A percentile compares a stretch with the other conserved stretches of the same genome.
These are phyloP conservation scores for Sugiyamaella pinicola DNA, from an alignment of 1,139 yeast species.

Conservation along the genomic window DNA sequence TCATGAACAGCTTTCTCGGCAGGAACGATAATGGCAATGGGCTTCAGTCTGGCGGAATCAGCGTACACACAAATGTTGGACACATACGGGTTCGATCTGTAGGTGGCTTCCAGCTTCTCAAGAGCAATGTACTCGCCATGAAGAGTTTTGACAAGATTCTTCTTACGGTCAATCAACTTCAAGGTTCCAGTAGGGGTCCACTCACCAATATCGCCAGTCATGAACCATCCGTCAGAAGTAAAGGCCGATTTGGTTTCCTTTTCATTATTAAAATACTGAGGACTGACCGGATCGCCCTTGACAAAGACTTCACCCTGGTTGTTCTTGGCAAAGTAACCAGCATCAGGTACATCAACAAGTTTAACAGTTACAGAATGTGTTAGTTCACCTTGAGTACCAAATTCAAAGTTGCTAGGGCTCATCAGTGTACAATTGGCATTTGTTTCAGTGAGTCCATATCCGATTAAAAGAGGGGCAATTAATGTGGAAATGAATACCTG, in stretches of 20 bases:
- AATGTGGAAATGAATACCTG: slow-evolving; percentile 77
- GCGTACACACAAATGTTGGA: slow-evolving; percentile 91
- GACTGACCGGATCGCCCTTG: slow-evolving; percentile 70
- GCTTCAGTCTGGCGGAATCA: slow-evolving; percentile 81
- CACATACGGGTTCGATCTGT: slow-evolving; percentile 80
- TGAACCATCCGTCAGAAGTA: slow-evolving; percentile 89
- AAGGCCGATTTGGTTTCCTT: slow-evolving; percentile 79
- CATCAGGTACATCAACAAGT: slow-evolving; percentile 87
- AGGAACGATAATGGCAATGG: slow-evolving; percentile 88
- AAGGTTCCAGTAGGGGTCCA: slow-evolving; percentile 83
- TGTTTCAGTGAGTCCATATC: slow-evolving; percentile 97
- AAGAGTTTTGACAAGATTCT: slow-evolving; percentile 92
- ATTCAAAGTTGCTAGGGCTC: slow-evolving; percentile 65
- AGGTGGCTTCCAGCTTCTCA: slow-evolving; percentile 80
- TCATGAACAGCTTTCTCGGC: slow-evolving; percentile 65
- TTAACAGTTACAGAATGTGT: slow-evolving; percentile 84
- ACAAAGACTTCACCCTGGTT: slow-evolving; percentile 92
- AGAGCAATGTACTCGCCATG: slow-evolving; percentile 98
- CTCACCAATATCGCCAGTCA: slow-evolving; percentile 96
- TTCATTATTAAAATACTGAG: slow-evolving; percentile 80
- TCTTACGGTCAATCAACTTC: slow-evolving; percentile 88
- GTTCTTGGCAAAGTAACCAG: slow-evolving; percentile 88
- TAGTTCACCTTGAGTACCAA: slow-evolving; percentile 79
- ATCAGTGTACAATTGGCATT: slow-evolving; percentile 82
- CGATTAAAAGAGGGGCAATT: slow-evolving; percentile 86